Percentiles rank a stretch among this genome's conserved stretches.
phyloP scores from a whole-genome alignment of 129 eudicot species.

The Flaveria brownii region DNA sequence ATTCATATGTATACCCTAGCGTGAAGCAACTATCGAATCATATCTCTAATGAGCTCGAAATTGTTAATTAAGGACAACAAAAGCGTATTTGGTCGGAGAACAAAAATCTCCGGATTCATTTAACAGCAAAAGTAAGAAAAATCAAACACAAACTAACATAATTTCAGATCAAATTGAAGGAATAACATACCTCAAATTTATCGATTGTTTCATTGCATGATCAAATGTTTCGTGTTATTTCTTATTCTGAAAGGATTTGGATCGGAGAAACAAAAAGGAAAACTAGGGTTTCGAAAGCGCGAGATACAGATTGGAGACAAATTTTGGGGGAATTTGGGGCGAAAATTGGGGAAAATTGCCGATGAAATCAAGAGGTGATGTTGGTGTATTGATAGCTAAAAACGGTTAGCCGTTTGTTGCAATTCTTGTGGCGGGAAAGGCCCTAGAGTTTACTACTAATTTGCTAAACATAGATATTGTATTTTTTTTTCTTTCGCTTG shows the following conservation, averaged over 20 bases:
- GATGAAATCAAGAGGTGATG: slow-evolving; percentile 19
- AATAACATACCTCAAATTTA: slow-evolving; percentile 22
- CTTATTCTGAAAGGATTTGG: slow-evolving; percentile 14
- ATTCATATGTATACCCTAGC: no score
- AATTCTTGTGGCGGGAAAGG: slow-evolving; percentile 8
- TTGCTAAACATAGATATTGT: not conserved
- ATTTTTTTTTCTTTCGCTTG: no score
- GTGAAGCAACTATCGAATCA: slow-evolving; percentile 2
- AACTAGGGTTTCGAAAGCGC: slow-evolving; percentile 32
- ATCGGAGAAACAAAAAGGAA: slow-evolving; percentile 18
- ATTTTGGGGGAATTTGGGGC: slow-evolving; percentile 34
- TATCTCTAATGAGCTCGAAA: not conserved
- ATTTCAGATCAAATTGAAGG: slow-evolving; percentile 13
- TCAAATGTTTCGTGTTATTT: not conserved
- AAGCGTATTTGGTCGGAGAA: not conserved
- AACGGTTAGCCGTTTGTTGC: slow-evolving; percentile 36
- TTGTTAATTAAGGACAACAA: not conserved
- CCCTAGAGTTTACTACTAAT: slow-evolving; percentile 9
- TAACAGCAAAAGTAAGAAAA: slow-evolving; percentile 13
- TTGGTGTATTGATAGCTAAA: slow-evolving; percentile 12
- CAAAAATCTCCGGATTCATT: slow-evolving; percentile 14
- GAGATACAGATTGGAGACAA: slow-evolving; percentile 29
- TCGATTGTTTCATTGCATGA: slow-evolving; percentile 1
- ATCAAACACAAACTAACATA: not conserved
- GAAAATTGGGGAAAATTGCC: slow-evolving; percentile 18